Percentiles rank a stretch among this genome's conserved stretches.
Evolutionary conservation across 2,329 filamentous ascomycete species (phyloP).

Genomic region (Cryphonectria nitschkei): DNA sequence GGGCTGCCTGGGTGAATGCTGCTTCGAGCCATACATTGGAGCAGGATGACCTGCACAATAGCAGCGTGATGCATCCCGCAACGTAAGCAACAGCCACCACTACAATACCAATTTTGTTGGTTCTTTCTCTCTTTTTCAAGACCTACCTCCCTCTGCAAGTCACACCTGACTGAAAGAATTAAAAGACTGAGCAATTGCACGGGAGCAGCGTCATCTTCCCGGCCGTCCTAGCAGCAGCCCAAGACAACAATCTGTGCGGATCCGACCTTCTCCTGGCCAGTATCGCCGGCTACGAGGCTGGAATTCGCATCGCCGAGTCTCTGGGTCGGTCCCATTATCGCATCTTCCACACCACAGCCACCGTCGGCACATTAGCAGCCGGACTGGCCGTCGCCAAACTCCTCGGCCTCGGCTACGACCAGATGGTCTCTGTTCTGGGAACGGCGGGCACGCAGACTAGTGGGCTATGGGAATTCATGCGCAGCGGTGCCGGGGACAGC

Average conservation of each 20-base stretch:
- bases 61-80: constrained; percentile 17
- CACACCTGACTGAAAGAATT: not conserved
- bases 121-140: not conserved
- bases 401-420: not conserved
- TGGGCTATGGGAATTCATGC: constrained; percentile 17
- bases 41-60: constrained; percentile 18
- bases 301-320: constrained; percentile 15
- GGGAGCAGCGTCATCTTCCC: constrained; percentile 16
- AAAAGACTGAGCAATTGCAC: no score
- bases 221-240: constrained; percentile 13
- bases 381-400: constrained; percentile 14
- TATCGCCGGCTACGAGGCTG: constrained; percentile 14
- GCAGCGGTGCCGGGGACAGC: constrained; percentile 14
- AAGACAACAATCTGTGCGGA: not conserved
- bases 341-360: constrained; percentile 16
- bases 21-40: constrained; percentile 14
- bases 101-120: not conserved
- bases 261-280: constrained; percentile 13
- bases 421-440: not conserved
- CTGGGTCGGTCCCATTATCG: constrained; percentile 9
- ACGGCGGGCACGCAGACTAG: constrained; percentile 13
- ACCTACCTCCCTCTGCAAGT: not conserved
- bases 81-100: not conserved
- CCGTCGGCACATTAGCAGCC: constrained; percentile 7
- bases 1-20: constrained; percentile 16